A percentile compares a stretch with the other conserved stretches of the same genome.
phyloP scores from a whole-genome alignment of 2,329 filamentous ascomycete species.

The Diaporthe sp. region DNA sequence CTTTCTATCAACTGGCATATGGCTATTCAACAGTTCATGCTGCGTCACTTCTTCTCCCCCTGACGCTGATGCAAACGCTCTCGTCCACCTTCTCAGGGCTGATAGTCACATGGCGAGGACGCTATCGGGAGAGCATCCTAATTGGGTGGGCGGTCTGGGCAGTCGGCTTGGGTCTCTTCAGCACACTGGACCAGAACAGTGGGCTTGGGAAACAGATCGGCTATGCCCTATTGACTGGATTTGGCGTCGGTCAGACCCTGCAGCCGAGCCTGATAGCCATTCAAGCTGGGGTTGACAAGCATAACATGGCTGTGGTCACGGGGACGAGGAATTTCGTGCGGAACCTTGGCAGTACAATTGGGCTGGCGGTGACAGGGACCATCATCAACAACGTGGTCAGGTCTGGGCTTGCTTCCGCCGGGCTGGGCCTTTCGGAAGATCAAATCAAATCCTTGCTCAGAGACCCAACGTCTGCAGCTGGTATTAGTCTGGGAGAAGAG shows the following conservation, averaged over 20 bases:
- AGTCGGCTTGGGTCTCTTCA: slow-evolving; percentile 30
- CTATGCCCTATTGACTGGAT: slow-evolving; percentile 31
- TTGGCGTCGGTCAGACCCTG: slow-evolving; percentile 32
- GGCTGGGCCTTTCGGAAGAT: not conserved
- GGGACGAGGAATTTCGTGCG: slow-evolving; percentile 34
- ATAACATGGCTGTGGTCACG: slow-evolving; percentile 35
- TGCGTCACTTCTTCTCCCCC: slow-evolving; percentile 33
- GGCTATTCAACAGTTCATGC: slow-evolving; percentile 34
- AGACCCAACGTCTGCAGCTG: not conserved
- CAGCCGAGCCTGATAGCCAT: slow-evolving; percentile 35
- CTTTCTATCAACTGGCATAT: slow-evolving; percentile 37
- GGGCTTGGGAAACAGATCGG: slow-evolving; percentile 28
- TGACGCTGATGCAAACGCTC: slow-evolving; percentile 33
- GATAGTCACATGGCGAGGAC: slow-evolving; percentile 32
- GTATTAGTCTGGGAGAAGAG: not conserved
- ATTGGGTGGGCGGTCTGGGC: slow-evolving; percentile 33
- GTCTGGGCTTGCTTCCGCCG: not conserved
- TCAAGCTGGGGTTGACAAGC: slow-evolving; percentile 29
- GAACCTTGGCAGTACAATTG: slow-evolving; percentile 29
- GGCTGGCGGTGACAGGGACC: slow-evolving; percentile 15
- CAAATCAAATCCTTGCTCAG: not conserved
- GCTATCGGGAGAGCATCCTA: slow-evolving; percentile 29
- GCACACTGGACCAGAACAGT: slow-evolving; percentile 21
- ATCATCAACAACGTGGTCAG: slow-evolving; percentile 25
- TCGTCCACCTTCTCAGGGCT: slow-evolving; percentile 30